Conservation (phyloP, 768 basidiomycete genomes). For the Pulveroboletus ravenelii region DNA sequence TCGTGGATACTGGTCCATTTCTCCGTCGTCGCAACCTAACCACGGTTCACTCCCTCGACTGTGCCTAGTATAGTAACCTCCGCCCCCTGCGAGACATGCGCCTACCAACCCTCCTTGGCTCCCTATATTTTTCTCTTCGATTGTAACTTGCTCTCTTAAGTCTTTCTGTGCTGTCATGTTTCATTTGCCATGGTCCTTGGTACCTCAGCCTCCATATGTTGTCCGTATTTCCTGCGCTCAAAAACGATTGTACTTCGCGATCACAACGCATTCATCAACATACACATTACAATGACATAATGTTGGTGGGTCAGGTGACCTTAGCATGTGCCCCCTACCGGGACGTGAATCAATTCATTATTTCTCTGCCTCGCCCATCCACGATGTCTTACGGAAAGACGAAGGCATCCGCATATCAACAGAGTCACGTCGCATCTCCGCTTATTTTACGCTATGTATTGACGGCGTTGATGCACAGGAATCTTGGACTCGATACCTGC, state of each 20-base stretch:
- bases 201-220: constrained; percentile 26
- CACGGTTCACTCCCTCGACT: constrained; percentile 3
- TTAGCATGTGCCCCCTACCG: constrained; percentile 9
- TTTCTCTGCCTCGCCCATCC: neutral
- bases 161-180: constrained; percentile 26
- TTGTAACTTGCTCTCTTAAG: constrained; percentile 21
- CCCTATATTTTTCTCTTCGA: constrained; percentile 6
- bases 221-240: constrained; percentile 24
- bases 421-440: constrained; percentile 10
- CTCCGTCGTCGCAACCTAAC: constrained; percentile 17
- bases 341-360: neutral
- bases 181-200: constrained; percentile 15
- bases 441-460: neutral
- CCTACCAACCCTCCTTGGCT: constrained; percentile 18
- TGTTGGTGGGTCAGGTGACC: constrained; percentile 8
- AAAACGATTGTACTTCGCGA: constrained; percentile 33
- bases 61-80: constrained; percentile 19
- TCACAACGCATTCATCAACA: constrained; percentile 6
- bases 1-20: constrained; percentile 13
- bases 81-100: constrained; percentile 26
- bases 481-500: constrained; percentile 29
- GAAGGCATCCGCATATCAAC: constrained; percentile 16
- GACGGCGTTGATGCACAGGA: constrained; percentile 12
- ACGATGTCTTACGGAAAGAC: constrained; percentile 17
- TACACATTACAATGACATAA: neutral